phyloP scores from a whole-genome alignment of 2,329 filamentous ascomycete species.

The Hymenoscyphus infarciens region DNA sequence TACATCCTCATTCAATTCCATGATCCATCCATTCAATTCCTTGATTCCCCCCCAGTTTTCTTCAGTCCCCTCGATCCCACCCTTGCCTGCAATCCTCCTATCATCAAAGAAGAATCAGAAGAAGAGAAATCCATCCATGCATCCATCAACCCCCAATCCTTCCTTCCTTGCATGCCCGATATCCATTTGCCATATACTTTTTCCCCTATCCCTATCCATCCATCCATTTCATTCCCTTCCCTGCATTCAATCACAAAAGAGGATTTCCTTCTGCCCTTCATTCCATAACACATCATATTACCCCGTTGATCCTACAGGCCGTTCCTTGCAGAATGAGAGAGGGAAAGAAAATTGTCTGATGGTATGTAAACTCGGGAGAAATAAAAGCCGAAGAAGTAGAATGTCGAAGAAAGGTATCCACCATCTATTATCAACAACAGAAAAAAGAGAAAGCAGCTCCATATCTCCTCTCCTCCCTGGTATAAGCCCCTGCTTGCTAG shows the following conservation, averaged over 20 bases:
- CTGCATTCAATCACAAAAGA: constrained; percentile 8
- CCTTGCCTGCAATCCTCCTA: neutral
- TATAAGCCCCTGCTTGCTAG: neutral
- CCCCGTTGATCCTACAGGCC: neutral
- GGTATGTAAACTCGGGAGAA: neutral
- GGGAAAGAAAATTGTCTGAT: neutral
- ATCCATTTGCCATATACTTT: neutral
- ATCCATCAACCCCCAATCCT: neutral
- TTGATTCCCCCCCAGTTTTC: neutral
- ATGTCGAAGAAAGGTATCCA: constrained; percentile 2
- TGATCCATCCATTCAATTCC: neutral
- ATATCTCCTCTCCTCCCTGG: neutral
- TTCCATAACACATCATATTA: neutral
- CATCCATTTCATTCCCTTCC: constrained; percentile 8
- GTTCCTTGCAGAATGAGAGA: neutral
- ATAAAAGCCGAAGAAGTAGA: neutral
- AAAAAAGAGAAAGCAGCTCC: neutral
- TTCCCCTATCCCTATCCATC: neutral
- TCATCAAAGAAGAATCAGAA: neutral
- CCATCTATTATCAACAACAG: constrained; percentile 4
- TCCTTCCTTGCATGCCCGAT: neutral
- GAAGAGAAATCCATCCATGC: neutral
- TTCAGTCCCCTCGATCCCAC: neutral
- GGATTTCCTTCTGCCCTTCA: neutral
- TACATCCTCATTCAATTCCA: neutral